Evolutionary conservation across 768 basidiomycete genomes (phyloP), one percentile per base, ranked within the genome.

Genomic region (Kwoniella pini): DNA sequence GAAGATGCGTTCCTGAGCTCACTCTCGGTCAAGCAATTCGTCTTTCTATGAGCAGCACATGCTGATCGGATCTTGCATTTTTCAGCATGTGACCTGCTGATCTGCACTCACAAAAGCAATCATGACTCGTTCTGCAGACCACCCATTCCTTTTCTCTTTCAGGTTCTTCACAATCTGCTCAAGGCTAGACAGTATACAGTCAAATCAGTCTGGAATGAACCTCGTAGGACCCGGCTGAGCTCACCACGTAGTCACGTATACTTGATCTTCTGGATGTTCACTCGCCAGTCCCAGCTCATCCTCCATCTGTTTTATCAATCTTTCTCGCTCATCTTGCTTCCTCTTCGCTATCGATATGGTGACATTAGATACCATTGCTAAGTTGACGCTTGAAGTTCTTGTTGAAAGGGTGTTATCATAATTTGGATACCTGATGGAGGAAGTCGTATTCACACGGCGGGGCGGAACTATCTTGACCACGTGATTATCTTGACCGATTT

Each of bases 21-120:
- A 88, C 90, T 85, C 83, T 91, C 90, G 0, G 90, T 92, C 42
- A 91, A 67, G 69, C 88, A 89, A 69, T 91, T 91, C 3, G 86
- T 88, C 62, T 80, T 79, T 33, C 79, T 75, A 12, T 91, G 89
- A 2, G 87, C 87, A 26, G 83, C 74, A 30, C 68, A 81, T 1
- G 82, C 83, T 19, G 80, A 82, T 10, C 82, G 77, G 36, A 82
- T 78, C 76, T 80, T 77, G 11, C 1, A 24, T 42, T 36, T 15
- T 7, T 36, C 33, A 36, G 33, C 36, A 11, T 4, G 19, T 4
- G 19, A 11, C 4, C n/a, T 22, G 7, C n/a, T 15, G 17, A 11
- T 24, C 22, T 31, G 38, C 4, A 62, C 71, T 30, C 42, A 66
- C 71, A 55, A 51, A 72, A 13, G 81, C 82, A 21, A 72, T 83